Evolutionary conservation across 495 filamentous ascomycete species (phyloP).

Genomic region (Clohesyomyces aquaticus): DNA sequence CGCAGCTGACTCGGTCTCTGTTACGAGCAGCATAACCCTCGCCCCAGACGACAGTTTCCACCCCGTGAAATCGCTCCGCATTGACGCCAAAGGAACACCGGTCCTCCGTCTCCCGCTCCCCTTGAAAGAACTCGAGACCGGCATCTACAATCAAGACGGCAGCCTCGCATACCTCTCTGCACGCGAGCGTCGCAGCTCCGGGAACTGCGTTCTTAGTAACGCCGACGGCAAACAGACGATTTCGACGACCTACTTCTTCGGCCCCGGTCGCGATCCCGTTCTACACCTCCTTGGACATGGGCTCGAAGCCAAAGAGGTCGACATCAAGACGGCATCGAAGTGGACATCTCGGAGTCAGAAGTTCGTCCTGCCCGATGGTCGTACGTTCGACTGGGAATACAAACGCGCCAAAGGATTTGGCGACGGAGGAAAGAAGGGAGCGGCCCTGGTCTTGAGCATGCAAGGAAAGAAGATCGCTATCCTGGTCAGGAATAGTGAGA

Average conservation of each 20-base stretch:
- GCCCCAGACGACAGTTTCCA: constrained; percentile 39
- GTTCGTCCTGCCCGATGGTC: constrained; percentile 49
- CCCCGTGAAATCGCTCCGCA: constrained; percentile 49
- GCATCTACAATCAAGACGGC: constrained; percentile 49
- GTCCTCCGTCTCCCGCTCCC: constrained; percentile 53
- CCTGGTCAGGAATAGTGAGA: constrained; percentile 51
- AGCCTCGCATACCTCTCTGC: constrained; percentile 50
- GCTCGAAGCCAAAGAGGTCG: constrained; percentile 26
- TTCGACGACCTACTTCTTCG: constrained; percentile 57
- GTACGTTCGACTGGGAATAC: constrained; percentile 57
- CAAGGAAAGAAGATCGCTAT: constrained; percentile 48
- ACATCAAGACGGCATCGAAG: constrained; percentile 44
- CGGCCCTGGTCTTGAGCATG: constrained; percentile 8
- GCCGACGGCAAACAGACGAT: constrained; percentile 42
- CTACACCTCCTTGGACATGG: constrained; percentile 38
- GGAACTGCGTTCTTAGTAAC: constrained; percentile 47
- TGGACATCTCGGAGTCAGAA: constrained; percentile 48
- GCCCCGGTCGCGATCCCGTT: constrained; percentile 49
- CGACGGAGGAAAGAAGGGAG: constrained; percentile 32
- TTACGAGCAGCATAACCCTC: constrained; percentile 26
- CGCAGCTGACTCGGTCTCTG: constrained; percentile 23
- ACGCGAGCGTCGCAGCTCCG: constrained; percentile 51
- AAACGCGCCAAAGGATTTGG: constrained; percentile 40
- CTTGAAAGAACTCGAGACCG: constrained; percentile 50
- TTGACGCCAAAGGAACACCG: constrained; percentile 53